Base-by-base conservation (phyloP, 2,329 filamentous ascomycete genomes). In the Ophiosphaerella korrae region DNA sequence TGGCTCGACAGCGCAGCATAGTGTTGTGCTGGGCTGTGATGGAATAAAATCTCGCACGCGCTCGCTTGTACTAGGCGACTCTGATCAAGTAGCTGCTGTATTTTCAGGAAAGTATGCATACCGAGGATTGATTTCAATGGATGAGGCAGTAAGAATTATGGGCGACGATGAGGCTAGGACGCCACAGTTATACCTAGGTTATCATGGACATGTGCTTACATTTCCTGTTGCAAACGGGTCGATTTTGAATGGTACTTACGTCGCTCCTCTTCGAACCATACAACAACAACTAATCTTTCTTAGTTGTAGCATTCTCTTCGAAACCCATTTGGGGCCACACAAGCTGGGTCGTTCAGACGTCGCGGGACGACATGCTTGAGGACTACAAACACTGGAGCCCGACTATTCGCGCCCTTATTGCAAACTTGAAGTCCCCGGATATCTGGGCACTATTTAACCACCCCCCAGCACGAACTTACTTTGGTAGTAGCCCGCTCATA, bases 101-200 rank as follows among this genome's bases (percentile, higher is more conserved):
- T 88, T 84, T 63, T 80, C 79, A 0, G 75, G 80, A 29, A 84
- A 86, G 54, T 83, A 83, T 68, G 86, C 82, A 31, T 89, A 86
- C 68, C 78, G 86, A 6, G 82, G 82, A 0, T 68, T 89, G 2
- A 75, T 88, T 2, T 82, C 85, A 0, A 88, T 88, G 78, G 72
- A 77, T 1, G 67, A 78, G 13, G 84, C 83, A 0, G 66, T 74
- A 1, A 64, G 73, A 9, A 75, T 77, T 2, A 57, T 88, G 2
- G 81, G 82, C 2, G 66, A 77, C 6, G 71, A 80, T 36, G 69
- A 80, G 33, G 75, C 80, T 0, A 60, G 66, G 21, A 83, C 80
- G 12, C 70, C 76, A 13, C 79, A 81, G 64, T 82, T 86, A 77
- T 83, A 82, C 64, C 77, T 82, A 46, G 85, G 84, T 0, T 80